A percentile compares a stretch with the other conserved stretches of the same genome.
Evolutionary conservation across 352 stramenopile genomes (phyloP).

Genomic region (Globisporangium okanoganense): DNA sequence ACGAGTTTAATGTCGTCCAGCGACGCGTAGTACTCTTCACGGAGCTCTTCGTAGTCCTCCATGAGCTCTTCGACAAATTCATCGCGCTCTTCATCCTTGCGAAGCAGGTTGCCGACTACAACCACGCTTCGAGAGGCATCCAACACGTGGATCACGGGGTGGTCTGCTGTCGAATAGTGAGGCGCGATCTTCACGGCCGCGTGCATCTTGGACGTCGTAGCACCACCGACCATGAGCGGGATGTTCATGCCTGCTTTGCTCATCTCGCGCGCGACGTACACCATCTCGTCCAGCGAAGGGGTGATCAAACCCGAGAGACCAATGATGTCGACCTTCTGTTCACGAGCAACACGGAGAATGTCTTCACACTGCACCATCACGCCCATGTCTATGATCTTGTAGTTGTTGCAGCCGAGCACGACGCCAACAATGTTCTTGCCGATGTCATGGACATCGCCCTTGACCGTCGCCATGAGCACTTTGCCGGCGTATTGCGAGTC

Average conservation of each 20-base stretch:
- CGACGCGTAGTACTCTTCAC: conserved; percentile 84
- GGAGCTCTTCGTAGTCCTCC: conserved; percentile 92
- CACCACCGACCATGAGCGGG: conserved; percentile 96
- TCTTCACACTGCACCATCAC: conserved; percentile 95
- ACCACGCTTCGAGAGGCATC: conserved; percentile 96
- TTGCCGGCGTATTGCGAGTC: conserved; percentile 88
- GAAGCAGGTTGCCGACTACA: conserved; percentile 92
- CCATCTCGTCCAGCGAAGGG: conserved; percentile 98
- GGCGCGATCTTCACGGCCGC: conserved; percentile 97
- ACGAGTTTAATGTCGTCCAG: conserved; percentile 71
- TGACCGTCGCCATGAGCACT: conserved; percentile 98
- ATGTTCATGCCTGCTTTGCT: conserved; percentile 91
- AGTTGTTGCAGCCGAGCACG: conserved; percentile 98
- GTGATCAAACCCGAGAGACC: conserved; percentile 97
- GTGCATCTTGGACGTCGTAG: conserved; percentile 98
- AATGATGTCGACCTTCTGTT: conserved; percentile 94
- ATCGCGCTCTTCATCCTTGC: conserved; percentile 81
- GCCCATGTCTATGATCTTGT: conserved; percentile 96
- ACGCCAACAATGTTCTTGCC: conserved; percentile 99
- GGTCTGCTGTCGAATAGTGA: conserved; percentile 93
- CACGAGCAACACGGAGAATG: conserved; percentile 55
- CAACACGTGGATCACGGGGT: conserved; percentile 97
- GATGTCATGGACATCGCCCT: conserved; percentile 99
- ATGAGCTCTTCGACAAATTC: conserved; percentile 94
- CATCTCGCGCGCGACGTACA: conserved; percentile 96